Evolutionary conservation across 2,329 filamentous ascomycete genomes (phyloP).

Genomic region (Pestalotiopsis sp.): DNA sequence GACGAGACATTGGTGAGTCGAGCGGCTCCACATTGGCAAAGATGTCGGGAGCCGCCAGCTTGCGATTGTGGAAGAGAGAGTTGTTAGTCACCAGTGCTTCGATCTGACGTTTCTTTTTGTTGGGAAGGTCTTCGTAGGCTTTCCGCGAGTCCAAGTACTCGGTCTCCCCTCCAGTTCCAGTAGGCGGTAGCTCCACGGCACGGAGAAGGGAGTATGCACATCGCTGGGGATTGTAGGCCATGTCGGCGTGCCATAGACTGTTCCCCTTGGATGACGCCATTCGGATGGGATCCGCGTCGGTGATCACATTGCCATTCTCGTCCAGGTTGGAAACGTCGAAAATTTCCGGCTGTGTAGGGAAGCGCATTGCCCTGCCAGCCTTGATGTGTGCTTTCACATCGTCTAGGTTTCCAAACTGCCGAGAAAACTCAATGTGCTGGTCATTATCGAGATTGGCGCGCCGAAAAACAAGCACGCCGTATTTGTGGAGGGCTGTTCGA

Average conservation of each 20-base stretch:
- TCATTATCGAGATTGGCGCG: slow-evolving; percentile 2
- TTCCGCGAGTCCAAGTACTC: slow-evolving; percentile 56
- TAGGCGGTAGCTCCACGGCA: slow-evolving; percentile 51
- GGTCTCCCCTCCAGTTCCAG: slow-evolving; percentile 50
- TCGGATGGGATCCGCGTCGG: slow-evolving; percentile 21
- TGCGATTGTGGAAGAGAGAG: slow-evolving; percentile 55
- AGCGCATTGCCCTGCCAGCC: slow-evolving; percentile 21
- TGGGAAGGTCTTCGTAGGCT: slow-evolving; percentile 49
- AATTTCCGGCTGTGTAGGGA: background rate
- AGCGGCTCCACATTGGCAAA: slow-evolving; percentile 47
- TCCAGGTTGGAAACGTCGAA: slow-evolving; percentile 11
- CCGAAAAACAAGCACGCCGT: slow-evolving; percentile 8
- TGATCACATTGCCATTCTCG: slow-evolving; percentile 18
- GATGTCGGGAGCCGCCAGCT: slow-evolving; percentile 50
- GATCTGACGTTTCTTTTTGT: slow-evolving; percentile 35
- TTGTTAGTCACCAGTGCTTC: slow-evolving; percentile 50
- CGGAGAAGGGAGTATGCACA: slow-evolving; percentile 54
- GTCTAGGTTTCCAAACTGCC: slow-evolving; percentile 8
- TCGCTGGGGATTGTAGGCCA: slow-evolving; percentile 56
- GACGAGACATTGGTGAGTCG: slow-evolving; percentile 40
- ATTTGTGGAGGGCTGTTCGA: slow-evolving; percentile 6
- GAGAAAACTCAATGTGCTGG: background rate
- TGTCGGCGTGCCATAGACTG: slow-evolving; percentile 56
- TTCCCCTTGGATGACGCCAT: slow-evolving; percentile 39
- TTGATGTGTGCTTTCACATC: slow-evolving; percentile 3